Evolutionary conservation across 2,329 filamentous ascomycete species (phyloP).

Genomic region (Botrytis galanthina): DNA sequence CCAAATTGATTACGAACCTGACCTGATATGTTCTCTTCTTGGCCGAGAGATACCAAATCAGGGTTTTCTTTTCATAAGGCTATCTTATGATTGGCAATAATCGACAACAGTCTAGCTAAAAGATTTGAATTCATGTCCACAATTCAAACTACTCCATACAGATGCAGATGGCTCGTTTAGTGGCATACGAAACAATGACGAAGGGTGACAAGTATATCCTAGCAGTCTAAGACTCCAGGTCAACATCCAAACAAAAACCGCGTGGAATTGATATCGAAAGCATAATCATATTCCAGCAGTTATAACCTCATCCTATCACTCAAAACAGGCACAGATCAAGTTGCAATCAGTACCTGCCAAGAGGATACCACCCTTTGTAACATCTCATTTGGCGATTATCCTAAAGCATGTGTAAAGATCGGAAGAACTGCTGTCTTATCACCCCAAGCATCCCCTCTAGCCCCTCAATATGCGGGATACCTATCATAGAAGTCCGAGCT

Average conservation of each 20-base stretch:
- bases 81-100: constrained; percentile 4
- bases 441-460: constrained; percentile 3
- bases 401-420: constrained; percentile 4
- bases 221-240: not conserved
- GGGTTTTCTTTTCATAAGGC: not conserved
- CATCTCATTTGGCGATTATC: constrained; percentile 7
- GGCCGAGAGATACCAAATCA: not conserved
- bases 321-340: constrained; percentile 3
- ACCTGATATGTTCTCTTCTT: not conserved
- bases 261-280: not conserved
- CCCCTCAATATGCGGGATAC: constrained; percentile 10
- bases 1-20: not conserved
- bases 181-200: constrained; percentile 6
- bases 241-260: not conserved
- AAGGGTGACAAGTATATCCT: not conserved
- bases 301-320: constrained; percentile 8
- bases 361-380: not conserved
- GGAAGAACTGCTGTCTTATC: constrained; percentile 11
- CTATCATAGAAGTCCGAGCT: constrained; percentile 13
- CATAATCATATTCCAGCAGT: constrained; percentile 8
- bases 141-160: not conserved
- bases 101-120: constrained; percentile 1
- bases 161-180: not conserved
- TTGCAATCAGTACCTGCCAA: constrained; percentile 11
- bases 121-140: not conserved